A percentile compares a stretch with the other conserved stretches of the same genome.
Conservation (phyloP, 2,329 filamentous ascomycete species). For the Colletotrichum navitas region DNA sequence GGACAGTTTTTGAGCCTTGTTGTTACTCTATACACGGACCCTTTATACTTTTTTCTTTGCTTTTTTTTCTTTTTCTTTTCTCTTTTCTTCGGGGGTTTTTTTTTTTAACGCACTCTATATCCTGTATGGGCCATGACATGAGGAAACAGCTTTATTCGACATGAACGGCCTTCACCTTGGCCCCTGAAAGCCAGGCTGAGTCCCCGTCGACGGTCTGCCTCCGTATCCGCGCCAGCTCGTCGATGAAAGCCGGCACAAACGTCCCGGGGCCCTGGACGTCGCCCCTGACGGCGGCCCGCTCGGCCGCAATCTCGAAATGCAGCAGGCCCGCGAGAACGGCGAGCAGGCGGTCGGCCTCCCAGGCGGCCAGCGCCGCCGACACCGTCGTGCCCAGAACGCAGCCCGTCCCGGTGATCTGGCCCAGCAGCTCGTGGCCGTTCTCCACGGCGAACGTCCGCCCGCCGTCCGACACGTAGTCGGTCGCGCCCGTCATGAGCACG, state of each 20-base stretch:
- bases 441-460: slow-evolving; percentile 72
- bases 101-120: not conserved
- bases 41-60: not conserved
- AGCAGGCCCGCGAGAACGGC: slow-evolving; percentile 80
- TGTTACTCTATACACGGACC: not conserved
- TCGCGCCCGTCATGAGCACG: slow-evolving; percentile 84
- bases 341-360: slow-evolving; percentile 73
- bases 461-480: slow-evolving; percentile 85
- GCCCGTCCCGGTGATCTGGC: slow-evolving; percentile 81
- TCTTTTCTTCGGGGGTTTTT: not conserved
- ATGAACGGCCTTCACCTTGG: slow-evolving; percentile 60
- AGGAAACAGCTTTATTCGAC: slow-evolving; percentile 38
- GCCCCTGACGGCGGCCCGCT: slow-evolving; percentile 72
- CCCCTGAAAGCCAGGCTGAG: slow-evolving; percentile 63
- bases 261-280: slow-evolving; percentile 84
- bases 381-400: slow-evolving; percentile 88
- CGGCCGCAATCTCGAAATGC: slow-evolving; percentile 81
- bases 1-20: not conserved
- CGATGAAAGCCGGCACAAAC: slow-evolving; percentile 88
- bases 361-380: slow-evolving; percentile 78
- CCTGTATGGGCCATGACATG: not conserved
- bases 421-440: slow-evolving; percentile 82
- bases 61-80: no score
- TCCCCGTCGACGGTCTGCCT: slow-evolving; percentile 62
- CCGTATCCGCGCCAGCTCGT: slow-evolving; percentile 71